A percentile compares a stretch with the other conserved stretches of the same genome.
phyloP scores from a whole-genome alignment of 2,329 filamentous ascomycete species.

The Pestalotiopsis fici region DNA sequence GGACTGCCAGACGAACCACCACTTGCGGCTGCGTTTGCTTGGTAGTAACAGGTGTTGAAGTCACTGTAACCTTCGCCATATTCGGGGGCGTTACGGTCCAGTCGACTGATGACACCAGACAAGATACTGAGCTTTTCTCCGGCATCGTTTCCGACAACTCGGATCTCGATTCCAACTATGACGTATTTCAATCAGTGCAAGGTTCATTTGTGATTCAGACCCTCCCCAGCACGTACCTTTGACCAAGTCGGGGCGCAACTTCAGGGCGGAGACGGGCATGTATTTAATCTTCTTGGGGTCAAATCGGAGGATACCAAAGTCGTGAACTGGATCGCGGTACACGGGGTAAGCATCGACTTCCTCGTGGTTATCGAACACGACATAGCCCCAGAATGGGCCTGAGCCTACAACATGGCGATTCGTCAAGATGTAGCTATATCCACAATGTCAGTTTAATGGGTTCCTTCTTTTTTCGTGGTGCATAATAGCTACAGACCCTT shows the following conservation, averaged over 20 bases:
- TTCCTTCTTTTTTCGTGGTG: no score
- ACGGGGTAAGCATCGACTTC: constrained; percentile 94
- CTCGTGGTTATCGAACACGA: constrained; percentile 98
- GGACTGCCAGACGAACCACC: constrained; percentile 98
- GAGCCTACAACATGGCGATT: constrained; percentile 93
- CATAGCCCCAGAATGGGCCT: constrained; percentile 97
- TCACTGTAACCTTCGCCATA: constrained; percentile 98
- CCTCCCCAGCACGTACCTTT: constrained; percentile 46
- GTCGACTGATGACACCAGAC: constrained; percentile 92
- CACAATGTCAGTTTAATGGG: background rate
- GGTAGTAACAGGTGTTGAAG: constrained; percentile 95
- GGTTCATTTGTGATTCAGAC: background rate
- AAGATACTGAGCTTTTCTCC: constrained; percentile 98
- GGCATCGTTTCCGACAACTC: constrained; percentile 97
- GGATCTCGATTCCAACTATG: constrained; percentile 84
- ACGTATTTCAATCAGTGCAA: constrained; percentile 11
- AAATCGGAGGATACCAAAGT: constrained; percentile 96
- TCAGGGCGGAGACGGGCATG: constrained; percentile 82
- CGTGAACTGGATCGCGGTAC: constrained; percentile 97
- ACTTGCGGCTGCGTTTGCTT: constrained; percentile 94
- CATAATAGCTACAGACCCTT: constrained; percentile 62
- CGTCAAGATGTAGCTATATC: constrained; percentile 74
- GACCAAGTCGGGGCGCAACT: constrained; percentile 82
- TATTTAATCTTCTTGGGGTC: constrained; percentile 96
- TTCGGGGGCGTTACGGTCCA: constrained; percentile 95